phyloP scores from a whole-genome alignment of 257 asterid genomes.

The Forsythia viridissima region DNA sequence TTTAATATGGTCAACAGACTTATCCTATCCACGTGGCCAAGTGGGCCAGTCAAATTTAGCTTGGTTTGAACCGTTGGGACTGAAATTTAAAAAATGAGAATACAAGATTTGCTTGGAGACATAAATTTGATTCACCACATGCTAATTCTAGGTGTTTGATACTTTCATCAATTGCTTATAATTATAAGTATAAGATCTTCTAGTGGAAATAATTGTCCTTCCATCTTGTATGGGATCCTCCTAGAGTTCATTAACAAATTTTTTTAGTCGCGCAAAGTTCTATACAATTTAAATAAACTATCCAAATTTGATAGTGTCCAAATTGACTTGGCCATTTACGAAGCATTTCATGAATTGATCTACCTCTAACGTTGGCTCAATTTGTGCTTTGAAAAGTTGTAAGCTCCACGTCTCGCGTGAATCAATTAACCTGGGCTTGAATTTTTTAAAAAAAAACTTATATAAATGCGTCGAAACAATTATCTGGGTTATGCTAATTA shows the following conservation, averaged over 20 bases:
- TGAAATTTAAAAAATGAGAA: neutral
- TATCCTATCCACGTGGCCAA: neutral
- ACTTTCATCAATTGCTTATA: neutral
- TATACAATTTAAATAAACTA: too few species aligned
- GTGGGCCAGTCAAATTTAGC: neutral
- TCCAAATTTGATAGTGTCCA: too few species aligned
- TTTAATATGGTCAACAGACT: neutral
- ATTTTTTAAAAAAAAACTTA: too few species aligned
- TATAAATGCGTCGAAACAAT: too few species aligned
- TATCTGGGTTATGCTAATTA: too few species aligned
- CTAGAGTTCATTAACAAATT: neutral
- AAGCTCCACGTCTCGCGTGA: fast-evolving
- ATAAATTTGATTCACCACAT: constrained; percentile 19
- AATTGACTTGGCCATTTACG: too few species aligned
- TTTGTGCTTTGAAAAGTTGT: too few species aligned
- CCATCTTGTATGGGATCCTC: neutral
- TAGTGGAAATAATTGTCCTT: neutral
- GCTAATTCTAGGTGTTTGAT: neutral
- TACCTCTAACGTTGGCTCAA: too few species aligned
- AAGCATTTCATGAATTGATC: too few species aligned
- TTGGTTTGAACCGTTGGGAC: neutral
- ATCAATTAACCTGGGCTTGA: too few species aligned
- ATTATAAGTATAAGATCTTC: neutral
- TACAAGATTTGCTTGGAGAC: constrained; percentile 5
- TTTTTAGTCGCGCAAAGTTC: too few species aligned